phyloP scores from a whole-genome alignment of 1,139 yeast genomes.

The Kodamaea arcana region DNA sequence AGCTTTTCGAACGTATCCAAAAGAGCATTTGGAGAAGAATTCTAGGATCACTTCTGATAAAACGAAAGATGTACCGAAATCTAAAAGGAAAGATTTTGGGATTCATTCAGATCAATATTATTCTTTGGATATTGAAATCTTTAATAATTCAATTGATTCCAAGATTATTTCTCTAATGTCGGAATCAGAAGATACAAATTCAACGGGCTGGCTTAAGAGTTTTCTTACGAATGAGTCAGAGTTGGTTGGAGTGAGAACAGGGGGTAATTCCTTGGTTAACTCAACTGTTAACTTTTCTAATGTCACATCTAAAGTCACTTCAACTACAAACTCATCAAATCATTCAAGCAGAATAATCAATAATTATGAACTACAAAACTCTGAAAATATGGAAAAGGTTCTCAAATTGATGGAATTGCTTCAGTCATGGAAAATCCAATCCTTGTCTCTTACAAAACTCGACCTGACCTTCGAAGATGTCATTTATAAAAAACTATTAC shows the following conservation, averaged over 20 bases:
- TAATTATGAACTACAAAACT: constrained; percentile 9
- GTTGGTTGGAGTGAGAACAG: constrained; percentile 1
- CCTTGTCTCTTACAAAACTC: constrained; percentile 11
- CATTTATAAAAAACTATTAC: constrained; percentile 15
- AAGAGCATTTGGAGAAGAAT: constrained; percentile 20
- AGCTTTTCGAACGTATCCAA: constrained; percentile 80
- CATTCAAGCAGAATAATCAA: constrained; percentile 8
- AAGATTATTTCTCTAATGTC: constrained; percentile 22
- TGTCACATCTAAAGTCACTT: too few relatives aligned
- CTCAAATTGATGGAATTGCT: constrained; percentile 10
- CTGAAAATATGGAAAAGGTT: constrained; percentile 10
- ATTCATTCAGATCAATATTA: constrained; percentile 70
- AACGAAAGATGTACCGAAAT: constrained; percentile 33
- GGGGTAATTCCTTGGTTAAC: too few relatives aligned
- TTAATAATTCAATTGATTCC: constrained; percentile 53
- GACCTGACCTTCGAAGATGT: constrained; percentile 19
- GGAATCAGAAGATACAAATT: constrained; percentile 12
- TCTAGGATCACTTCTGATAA: constrained; percentile 2
- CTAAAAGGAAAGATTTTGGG: constrained; percentile 61
- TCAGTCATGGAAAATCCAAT: constrained; percentile 7
- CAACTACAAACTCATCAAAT: not conserved
- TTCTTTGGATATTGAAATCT: constrained; percentile 61
- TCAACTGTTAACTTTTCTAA: too few relatives aligned
- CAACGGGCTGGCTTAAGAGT: constrained; percentile 13
- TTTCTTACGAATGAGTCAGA: constrained; percentile 7